These are phyloP conservation scores for Debaryomyces sp. DNA, from an alignment of 1,139 yeast species.

Conservation along the genomic window DNA sequence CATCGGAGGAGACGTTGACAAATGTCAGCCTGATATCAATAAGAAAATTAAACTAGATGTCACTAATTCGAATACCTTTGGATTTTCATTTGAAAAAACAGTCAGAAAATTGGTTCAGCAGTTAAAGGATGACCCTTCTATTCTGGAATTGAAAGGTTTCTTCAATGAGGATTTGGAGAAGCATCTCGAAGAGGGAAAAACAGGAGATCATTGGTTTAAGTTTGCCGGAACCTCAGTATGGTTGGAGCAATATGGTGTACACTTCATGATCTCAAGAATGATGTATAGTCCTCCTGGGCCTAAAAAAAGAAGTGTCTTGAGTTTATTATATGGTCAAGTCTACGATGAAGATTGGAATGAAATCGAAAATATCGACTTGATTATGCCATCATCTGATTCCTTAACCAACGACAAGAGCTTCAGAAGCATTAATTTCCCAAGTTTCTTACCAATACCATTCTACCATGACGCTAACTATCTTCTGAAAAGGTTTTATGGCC, in stretches of 20 bases:
- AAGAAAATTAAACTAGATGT: conserved; percentile 12
- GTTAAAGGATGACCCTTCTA: conserved; percentile 12
- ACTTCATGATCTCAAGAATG: conserved; percentile 47
- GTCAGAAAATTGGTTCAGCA: conserved; percentile 17
- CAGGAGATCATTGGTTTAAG: conserved; percentile 37
- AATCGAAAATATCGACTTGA: conserved; percentile 25
- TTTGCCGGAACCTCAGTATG: conserved; percentile 54
- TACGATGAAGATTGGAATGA: conserved; percentile 34
- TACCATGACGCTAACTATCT: conserved; percentile 19
- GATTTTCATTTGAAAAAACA: conserved; percentile 13
- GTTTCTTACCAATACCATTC: conserved; percentile 34
- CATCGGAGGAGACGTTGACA: conserved; percentile 6
- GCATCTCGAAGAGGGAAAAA: conserved; percentile 22
- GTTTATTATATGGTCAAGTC: conserved; percentile 34
- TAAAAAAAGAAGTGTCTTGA: conserved; percentile 29
- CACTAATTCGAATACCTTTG: conserved; percentile 10
- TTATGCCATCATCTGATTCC: conserved; percentile 20
- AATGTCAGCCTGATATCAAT: conserved; percentile 1
- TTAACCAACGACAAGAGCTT: conserved; percentile 9
- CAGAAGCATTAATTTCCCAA: conserved; percentile 24
- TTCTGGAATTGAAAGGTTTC: conserved; percentile 20
- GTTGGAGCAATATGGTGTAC: conserved; percentile 47
- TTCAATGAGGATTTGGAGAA: conserved; percentile 20
- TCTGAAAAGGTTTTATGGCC: conserved; percentile 34
- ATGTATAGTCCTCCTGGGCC: conserved; percentile 28